These are phyloP conservation scores for Boletus rufocinnamomeus DNA, from an alignment of 768 basidiomycete genomes.

Conservation along the genomic window DNA sequence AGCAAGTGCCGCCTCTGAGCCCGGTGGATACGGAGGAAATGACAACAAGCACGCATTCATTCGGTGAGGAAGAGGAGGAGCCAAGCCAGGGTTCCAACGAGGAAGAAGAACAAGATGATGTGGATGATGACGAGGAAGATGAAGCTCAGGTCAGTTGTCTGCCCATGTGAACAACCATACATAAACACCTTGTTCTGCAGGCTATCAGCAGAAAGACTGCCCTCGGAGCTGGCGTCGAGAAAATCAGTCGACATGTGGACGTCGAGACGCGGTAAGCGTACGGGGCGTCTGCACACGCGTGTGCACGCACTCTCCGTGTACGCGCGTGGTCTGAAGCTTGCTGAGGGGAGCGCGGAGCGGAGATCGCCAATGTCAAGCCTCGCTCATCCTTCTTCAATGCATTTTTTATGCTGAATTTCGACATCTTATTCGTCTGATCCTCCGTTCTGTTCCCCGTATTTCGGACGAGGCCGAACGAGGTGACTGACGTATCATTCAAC, in stretches of 20 bases:
- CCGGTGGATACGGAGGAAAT: constrained; percentile 15
- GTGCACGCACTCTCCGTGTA: not conserved
- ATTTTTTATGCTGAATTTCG: not conserved
- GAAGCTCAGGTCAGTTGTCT: constrained; percentile 22
- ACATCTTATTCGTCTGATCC: constrained; percentile 3
- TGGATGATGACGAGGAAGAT: constrained; percentile 22
- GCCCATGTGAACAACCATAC: not conserved
- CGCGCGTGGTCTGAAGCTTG: not conserved
- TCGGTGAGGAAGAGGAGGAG: constrained; percentile 15
- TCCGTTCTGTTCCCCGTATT: too few species aligned
- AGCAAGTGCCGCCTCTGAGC: constrained; percentile 6
- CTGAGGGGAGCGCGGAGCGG: constrained; percentile 9
- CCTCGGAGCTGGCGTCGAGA: constrained; percentile 39
- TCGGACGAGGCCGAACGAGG: not conserved
- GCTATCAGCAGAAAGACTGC: constrained; percentile 33
- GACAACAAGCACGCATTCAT: constrained; percentile 11
- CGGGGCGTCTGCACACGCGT: not conserved
- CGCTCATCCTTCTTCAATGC: constrained; percentile 15
- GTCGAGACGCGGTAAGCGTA: constrained; percentile 18
- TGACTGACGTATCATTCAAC: not conserved
- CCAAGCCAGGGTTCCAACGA: constrained; percentile 10
- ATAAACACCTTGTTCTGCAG: constrained; percentile 21
- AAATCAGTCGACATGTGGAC: constrained; percentile 37
- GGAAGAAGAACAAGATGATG: constrained; percentile 19
- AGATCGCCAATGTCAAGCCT: not conserved